Percentiles rank a stretch among this genome's conserved stretches.
These are phyloP conservation scores for Eimeria sp. DNA, from an alignment of 169 alveolate species.

Conservation along the genomic window DNA sequence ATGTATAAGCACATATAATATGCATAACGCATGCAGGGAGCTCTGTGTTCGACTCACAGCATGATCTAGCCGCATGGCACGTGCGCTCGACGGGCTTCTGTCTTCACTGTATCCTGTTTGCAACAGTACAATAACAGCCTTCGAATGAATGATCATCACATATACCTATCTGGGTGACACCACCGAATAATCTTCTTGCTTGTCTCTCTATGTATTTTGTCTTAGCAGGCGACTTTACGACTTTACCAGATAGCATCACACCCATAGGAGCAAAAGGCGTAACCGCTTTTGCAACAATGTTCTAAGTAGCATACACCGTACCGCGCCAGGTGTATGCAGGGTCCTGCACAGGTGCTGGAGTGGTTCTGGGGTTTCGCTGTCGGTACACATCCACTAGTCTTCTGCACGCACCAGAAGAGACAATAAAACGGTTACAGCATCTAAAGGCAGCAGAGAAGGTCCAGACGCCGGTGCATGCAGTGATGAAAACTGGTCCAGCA, in stretches of 20 bases:
- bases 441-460: neutral
- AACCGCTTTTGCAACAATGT: no score
- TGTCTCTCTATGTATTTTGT: no score
- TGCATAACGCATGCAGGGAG: neutral
- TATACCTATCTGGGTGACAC: no score
- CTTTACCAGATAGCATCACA: neutral
- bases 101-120: constrained; percentile 39
- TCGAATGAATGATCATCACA: no score
- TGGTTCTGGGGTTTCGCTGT: constrained; percentile 46
- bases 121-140: neutral
- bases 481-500: neutral
- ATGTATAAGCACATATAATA: neutral
- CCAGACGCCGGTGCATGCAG: neutral
- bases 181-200: no score
- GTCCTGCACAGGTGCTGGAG: constrained; percentile 35
- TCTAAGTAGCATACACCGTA: neutral
- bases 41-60: neutral
- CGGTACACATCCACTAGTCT: constrained; percentile 25
- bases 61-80: constrained; percentile 36
- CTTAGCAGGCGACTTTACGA: no score
- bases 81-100: constrained; percentile 30
- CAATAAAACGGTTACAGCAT: neutral
- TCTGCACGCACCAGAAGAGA: neutral
- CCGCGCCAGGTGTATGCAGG: constrained; percentile 11
- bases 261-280: neutral